Base-by-base conservation (phyloP, 345 rosid species). In the Aegle marmelos region DNA sequence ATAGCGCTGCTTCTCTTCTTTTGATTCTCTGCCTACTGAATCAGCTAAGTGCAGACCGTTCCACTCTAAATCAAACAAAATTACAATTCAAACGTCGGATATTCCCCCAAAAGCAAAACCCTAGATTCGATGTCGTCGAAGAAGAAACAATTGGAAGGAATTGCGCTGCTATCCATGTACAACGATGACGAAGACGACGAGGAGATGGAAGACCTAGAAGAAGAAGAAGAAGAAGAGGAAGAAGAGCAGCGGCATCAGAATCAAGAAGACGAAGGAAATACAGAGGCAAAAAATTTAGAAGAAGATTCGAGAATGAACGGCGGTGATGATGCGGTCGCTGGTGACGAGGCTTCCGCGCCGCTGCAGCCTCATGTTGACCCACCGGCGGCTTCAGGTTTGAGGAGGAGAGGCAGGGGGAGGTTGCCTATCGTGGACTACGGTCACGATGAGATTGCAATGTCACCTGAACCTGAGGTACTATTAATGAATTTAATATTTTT, bases 161-260 rank as follows among this genome's bases (percentile, higher is more conserved):
- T 95, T 66, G 91, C 90, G 62, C 85, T 91, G 19, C 89, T 95
- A 0, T 95, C 98, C 39, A 80, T 93, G 82, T 95, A 95, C 87
- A 85, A 85, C 83, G 98, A 89, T 34, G 95, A 89, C 28, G 95
- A 91, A 68, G 97, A 94, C 60, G 98, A 94, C 79, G 98, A 94
- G 75, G 98, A 93, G 9, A 91, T 91, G 94, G 98, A 90, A 75
- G 92, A 93, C 57, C 79, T 81, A 39, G 90, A 89, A 5, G 87
- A 84, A 27, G 81, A 77, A 22, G 68, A 57, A 13, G 48, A 37
- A 50, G 90, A 89, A 5, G 86, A 84, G 24, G 81, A 77, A 22
- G 68, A 57, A 13, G 50, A 45, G 50, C 74, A 11, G 9, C 78
- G 21, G n/a, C 70, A 53, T 13, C 39, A 11, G 21, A 72, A 36